phyloP scores from a whole-genome alignment of 2,329 filamentous ascomycete genomes.

The Pseudogymnoascus sp. region DNA sequence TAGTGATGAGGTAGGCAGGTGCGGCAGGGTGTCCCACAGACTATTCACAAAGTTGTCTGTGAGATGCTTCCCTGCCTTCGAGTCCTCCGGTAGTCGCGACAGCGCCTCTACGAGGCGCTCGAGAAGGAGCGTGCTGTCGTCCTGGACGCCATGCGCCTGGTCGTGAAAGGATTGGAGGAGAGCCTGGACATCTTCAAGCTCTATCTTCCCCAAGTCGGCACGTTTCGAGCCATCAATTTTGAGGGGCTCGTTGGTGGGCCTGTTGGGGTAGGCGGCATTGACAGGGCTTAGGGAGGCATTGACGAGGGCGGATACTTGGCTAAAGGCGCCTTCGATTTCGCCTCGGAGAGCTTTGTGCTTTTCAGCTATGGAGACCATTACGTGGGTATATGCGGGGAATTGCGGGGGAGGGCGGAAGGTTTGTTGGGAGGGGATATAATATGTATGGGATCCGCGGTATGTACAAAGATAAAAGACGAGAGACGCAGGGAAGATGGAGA shows the following conservation, averaged over 20 bases:
- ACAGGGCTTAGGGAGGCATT: slow-evolving; percentile 35
- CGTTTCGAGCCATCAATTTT: slow-evolving; percentile 15
- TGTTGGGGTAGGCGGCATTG: slow-evolving; percentile 30
- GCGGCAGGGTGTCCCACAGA: slow-evolving; percentile 64
- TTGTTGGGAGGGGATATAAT: not conserved
- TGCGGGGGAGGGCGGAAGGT: not conserved
- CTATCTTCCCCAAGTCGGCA: slow-evolving; percentile 39
- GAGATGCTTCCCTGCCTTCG: slow-evolving; percentile 33
- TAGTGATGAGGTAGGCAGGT: slow-evolving; percentile 61
- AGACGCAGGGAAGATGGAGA: not conserved
- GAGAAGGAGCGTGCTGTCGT: slow-evolving; percentile 75
- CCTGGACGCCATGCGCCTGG: slow-evolving; percentile 55
- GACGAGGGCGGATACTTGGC: slow-evolving; percentile 33
- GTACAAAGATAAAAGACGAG: not conserved
- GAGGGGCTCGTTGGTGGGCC: slow-evolving; percentile 27
- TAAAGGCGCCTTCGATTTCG: slow-evolving; percentile 31
- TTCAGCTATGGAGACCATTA: slow-evolving; percentile 2
- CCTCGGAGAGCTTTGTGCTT: slow-evolving; percentile 16
- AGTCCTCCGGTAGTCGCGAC: slow-evolving; percentile 24
- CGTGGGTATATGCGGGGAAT: not conserved
- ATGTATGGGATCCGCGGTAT: not conserved
- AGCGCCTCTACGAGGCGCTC: slow-evolving; percentile 52
- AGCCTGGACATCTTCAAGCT: slow-evolving; percentile 46
- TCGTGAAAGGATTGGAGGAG: slow-evolving; percentile 52
- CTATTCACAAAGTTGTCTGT: slow-evolving; percentile 61